These are phyloP conservation scores for Verticillium dahliae DNA, from an alignment of 2,329 filamentous ascomycete genomes.

Conservation along the genomic window DNA sequence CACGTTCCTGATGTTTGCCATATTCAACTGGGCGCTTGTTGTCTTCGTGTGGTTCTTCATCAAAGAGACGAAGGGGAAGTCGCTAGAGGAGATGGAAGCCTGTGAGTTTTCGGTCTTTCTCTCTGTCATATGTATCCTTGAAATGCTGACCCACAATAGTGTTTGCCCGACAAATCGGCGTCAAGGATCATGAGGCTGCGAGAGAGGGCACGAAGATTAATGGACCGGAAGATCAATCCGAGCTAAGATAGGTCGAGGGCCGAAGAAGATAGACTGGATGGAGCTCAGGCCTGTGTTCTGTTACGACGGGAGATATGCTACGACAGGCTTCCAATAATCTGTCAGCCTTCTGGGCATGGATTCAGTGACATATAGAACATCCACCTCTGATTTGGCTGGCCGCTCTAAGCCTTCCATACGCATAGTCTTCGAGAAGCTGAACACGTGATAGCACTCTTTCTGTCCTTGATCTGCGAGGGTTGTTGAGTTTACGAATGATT, in stretches of 20 bases:
- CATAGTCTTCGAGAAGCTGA: too few species aligned
- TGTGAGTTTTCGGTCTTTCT: constrained; percentile 9
- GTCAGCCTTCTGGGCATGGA: too few species aligned
- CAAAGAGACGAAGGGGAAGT: constrained; percentile 34
- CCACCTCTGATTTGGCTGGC: too few species aligned
- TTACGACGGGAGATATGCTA: too few species aligned
- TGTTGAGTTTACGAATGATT: too few species aligned
- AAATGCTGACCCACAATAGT: background rate
- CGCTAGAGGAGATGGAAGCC: constrained; percentile 33
- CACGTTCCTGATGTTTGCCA: constrained; percentile 42
- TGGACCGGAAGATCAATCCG: background rate
- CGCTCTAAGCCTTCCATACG: too few species aligned
- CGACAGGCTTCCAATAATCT: too few species aligned
- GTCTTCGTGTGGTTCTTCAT: constrained; percentile 35
- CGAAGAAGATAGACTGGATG: too few species aligned
- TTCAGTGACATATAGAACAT: too few species aligned
- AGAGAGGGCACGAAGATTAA: background rate
- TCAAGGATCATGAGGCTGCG: background rate
- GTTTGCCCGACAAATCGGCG: background rate
- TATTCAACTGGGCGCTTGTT: constrained; percentile 39
- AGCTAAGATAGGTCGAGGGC: background rate
- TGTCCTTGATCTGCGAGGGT: too few species aligned
- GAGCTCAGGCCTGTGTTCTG: too few species aligned
- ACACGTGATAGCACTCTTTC: too few species aligned
- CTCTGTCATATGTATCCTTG: background rate